These are phyloP conservation scores for Telfairia occidentalis DNA, from an alignment of 331 rosid genomes.

Conservation along the genomic window DNA sequence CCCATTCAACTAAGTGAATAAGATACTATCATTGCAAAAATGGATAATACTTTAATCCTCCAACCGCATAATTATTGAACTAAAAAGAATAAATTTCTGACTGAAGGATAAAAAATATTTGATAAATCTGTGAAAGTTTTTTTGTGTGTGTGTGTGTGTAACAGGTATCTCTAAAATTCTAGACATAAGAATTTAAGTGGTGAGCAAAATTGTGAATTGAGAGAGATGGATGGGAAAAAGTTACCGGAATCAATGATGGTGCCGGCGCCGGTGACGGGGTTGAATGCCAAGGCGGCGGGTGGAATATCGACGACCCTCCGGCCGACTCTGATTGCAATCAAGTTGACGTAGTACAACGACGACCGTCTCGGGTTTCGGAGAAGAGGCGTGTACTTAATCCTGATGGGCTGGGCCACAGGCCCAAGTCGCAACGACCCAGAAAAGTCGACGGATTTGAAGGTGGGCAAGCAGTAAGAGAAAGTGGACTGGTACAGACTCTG, in stretches of 20 bases:
- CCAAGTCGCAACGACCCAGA: slow-evolving; percentile 85
- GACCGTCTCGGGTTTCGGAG: slow-evolving; percentile 76
- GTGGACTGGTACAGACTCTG: slow-evolving; percentile 60
- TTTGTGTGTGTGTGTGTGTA: too few species aligned
- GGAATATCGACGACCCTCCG: slow-evolving; percentile 61
- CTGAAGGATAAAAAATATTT: too few species aligned
- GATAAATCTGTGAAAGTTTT: too few species aligned
- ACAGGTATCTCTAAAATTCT: too few species aligned
- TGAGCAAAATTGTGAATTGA: background rate
- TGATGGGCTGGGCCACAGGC: slow-evolving; percentile 64
- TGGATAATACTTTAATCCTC: too few species aligned
- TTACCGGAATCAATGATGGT: slow-evolving; percentile 84
- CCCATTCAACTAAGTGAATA: too few species aligned
- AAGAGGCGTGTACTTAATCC: slow-evolving; percentile 70
- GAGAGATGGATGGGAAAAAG: background rate
- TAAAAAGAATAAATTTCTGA: too few species aligned
- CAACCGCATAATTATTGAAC: too few species aligned
- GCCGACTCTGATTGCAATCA: slow-evolving; percentile 63
- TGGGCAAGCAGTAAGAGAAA: slow-evolving; percentile 90
- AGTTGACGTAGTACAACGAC: slow-evolving; percentile 67
- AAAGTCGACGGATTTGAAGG: slow-evolving; percentile 62
- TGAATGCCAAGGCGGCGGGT: slow-evolving; percentile 59
- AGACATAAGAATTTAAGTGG: too few species aligned
- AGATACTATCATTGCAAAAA: too few species aligned
- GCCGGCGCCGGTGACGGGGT: slow-evolving; percentile 75